Percentiles rank a stretch among this genome's conserved stretches.
These are phyloP conservation scores for Paramecium bursaria DNA, from an alignment of 73 alveolate species.

Conservation along the genomic window DNA sequence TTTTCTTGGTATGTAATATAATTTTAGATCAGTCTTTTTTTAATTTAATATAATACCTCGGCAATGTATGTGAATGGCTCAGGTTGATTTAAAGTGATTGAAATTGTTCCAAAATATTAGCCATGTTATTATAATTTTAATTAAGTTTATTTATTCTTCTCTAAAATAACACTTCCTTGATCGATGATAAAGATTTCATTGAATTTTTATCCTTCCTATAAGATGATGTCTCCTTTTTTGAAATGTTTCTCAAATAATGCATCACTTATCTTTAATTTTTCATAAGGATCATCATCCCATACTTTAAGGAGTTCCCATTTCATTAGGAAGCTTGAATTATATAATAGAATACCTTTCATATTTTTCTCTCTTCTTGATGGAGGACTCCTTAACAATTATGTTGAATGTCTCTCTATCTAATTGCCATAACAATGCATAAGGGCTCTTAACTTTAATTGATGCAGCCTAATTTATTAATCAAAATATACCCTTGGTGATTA, in stretches of 20 bases:
- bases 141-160: slow-evolving; percentile 39
- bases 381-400: slow-evolving; percentile 93
- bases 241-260: slow-evolving; percentile 46
- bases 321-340: slow-evolving; percentile 56
- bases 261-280: slow-evolving; percentile 72
- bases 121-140: slow-evolving; percentile 23
- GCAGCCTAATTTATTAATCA: slow-evolving; percentile 69
- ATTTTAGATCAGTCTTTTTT: not conserved
- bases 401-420: slow-evolving; percentile 95
- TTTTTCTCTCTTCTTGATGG: slow-evolving; percentile 89
- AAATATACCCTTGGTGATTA: slow-evolving; percentile 89
- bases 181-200: slow-evolving; percentile 8
- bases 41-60: not conserved
- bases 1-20: slow-evolving; percentile 30
- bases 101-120: slow-evolving; percentile 57
- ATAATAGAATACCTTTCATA: slow-evolving; percentile 73
- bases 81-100: not conserved
- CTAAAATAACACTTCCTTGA: slow-evolving; percentile 26
- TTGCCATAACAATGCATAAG: slow-evolving; percentile 73
- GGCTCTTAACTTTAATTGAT: slow-evolving; percentile 81
- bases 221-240: slow-evolving; percentile 60
- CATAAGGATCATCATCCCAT: slow-evolving; percentile 89
- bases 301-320: slow-evolving; percentile 77
- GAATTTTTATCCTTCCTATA: slow-evolving; percentile 12
- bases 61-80: slow-evolving; percentile 59